Percentiles rank a stretch among this genome's conserved stretches.
phyloP scores from a whole-genome alignment of 116 monocot species.

The Trichopus zeylanicus region DNA sequence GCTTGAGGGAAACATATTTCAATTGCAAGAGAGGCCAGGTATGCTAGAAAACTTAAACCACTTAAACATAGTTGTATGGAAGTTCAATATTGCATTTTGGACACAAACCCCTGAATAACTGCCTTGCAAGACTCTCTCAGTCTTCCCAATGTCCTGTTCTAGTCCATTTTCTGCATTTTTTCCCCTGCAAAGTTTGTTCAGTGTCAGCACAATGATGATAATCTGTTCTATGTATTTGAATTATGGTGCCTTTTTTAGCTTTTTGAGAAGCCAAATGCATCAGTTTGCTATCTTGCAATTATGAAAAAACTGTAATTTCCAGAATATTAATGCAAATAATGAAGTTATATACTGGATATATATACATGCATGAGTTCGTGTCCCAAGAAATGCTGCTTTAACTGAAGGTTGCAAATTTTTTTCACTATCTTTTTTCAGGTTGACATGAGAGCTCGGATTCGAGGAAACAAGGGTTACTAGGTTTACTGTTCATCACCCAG shows the following conservation, averaged over 20 bases:
- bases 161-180: neutral
- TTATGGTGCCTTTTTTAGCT: neutral
- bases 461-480: slow-evolving; percentile 11
- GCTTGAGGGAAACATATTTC: slow-evolving; percentile 94
- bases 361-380: neutral
- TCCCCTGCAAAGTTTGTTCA: too few relatives aligned
- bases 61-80: too few relatives aligned
- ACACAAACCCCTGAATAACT: neutral
- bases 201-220: too few relatives aligned
- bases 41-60: slow-evolving; percentile 4
- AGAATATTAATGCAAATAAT: too few relatives aligned
- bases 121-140: neutral
- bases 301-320: too few relatives aligned
- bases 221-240: too few relatives aligned
- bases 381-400: neutral
- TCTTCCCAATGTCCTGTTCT: neutral
- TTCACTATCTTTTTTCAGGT: slow-evolving; percentile 2
- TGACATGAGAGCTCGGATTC: slow-evolving; percentile 14
- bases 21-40: slow-evolving; percentile 98
- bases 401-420: neutral
- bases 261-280: too few relatives aligned
- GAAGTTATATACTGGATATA: too few relatives aligned
- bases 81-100: neutral
- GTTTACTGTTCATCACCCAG: too few relatives aligned
- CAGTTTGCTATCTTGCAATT: too few relatives aligned